Evolutionary conservation across 805 yeast species (phyloP), one percentile per base, ranked within the genome.

Genomic region (Starmerella davenportii): DNA sequence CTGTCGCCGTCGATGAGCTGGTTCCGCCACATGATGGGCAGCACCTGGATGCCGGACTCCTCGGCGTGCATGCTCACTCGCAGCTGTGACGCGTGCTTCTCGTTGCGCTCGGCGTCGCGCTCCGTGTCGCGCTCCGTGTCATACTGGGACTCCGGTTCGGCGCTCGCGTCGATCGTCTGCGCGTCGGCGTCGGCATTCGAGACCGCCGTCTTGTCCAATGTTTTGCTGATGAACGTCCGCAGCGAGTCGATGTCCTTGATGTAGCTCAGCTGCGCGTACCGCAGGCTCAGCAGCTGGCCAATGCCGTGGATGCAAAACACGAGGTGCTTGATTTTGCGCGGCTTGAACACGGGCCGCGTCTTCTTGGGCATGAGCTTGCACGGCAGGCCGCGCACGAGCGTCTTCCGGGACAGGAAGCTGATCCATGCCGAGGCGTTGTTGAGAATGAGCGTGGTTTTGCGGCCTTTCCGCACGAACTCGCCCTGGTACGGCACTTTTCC

Each of bases 251-350:
- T 70, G 28, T 84, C 84, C 53, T 84, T 93, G 7, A 82, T 74
- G 60, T 87, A 90, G 56, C 81, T 81, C 20, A 87, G 76, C 37
- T 77, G 74, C 48, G 84, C 85, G 51, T 77, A 74, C 50, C 71
- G 71, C 34, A 73, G 64, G 1, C 94, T 92, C 37, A 90, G 61
- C 15, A 75, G 70, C 57, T 87, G 98, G 2, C 96, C 98, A 43
- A 87, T 80, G 0, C 98, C 98, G 60, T 87, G 98, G 21, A 87
- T 70, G 52, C 95, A 82, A n/a, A 87, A 62, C 1, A 85, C 71
- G 44, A 87, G 60, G 51, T 75, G 81, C 27, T 74, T 34, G 21
- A 51, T 39, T 7, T 18, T 18, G 5, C 52, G 45, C 17, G 35
- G 42, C 14, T 21, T 16, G 30, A 19, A 37, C 18, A 30, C 38